Conservation (phyloP, 2,329 filamentous ascomycete species). For the Drechslera avenae region DNA sequence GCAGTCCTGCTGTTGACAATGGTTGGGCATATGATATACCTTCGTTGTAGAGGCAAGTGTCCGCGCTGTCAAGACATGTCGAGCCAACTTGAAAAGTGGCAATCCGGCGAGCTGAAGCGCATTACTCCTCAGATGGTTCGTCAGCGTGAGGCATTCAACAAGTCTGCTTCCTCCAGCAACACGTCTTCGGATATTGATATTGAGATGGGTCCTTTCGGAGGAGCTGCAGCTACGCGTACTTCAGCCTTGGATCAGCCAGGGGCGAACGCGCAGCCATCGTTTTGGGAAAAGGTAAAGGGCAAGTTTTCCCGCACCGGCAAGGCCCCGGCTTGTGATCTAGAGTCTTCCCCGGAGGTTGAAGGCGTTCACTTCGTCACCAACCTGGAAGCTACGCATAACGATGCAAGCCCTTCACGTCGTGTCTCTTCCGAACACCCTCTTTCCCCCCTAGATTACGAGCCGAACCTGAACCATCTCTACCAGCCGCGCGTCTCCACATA, state of each 20-base stretch:
- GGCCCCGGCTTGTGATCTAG: neutral
- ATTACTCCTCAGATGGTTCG: constrained; percentile 14
- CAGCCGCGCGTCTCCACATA: neutral
- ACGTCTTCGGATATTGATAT: constrained; percentile 1
- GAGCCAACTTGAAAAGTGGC: constrained; percentile 13
- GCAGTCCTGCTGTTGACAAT: constrained; percentile 1
- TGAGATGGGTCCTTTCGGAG: neutral
- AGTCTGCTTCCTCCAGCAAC: neutral
- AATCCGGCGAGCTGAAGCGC: constrained; percentile 13
- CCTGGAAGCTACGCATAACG: neutral
- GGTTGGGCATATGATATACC: constrained; percentile 9
- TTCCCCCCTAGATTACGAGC: neutral
- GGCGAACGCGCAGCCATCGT: neutral
- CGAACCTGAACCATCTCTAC: neutral
- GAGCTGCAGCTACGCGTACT: neutral
- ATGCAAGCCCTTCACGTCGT: neutral
- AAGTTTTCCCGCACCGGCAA: neutral
- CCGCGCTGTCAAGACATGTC: constrained; percentile 6
- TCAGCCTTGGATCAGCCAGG: neutral
- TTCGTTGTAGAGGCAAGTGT: constrained; percentile 14
- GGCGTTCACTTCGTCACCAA: constrained; percentile 2
- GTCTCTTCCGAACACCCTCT: neutral
- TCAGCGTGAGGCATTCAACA: constrained; percentile 2
- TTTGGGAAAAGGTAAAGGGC: constrained; percentile 7
- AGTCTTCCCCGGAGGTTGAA: neutral